Evolutionary conservation across 2,329 filamentous ascomycete species (phyloP).

Genomic region (Plectosphaerella cucumerina): DNA sequence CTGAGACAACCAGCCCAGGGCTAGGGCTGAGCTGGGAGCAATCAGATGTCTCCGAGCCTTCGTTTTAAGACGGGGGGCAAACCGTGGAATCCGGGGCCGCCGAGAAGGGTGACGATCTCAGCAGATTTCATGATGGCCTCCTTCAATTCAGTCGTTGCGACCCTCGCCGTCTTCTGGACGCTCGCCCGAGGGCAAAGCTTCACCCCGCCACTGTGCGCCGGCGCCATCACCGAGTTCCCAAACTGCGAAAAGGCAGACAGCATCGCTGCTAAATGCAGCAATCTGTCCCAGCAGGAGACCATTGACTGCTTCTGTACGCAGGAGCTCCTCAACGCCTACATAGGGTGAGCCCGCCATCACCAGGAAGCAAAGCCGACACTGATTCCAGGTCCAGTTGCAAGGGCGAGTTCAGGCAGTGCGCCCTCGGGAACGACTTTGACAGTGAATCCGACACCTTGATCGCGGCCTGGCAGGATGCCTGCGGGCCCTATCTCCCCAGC

Average conservation of each 20-base stretch:
- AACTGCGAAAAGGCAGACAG: neutral
- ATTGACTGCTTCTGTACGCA: constrained; percentile 4
- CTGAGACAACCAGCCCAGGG: too few species aligned
- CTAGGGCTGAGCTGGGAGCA: too few species aligned
- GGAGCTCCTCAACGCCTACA: constrained; percentile 2
- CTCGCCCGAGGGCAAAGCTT: too few species aligned
- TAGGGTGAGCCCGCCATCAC: neutral
- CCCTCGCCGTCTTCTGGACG: too few species aligned
- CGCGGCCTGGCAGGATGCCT: constrained; percentile 2
- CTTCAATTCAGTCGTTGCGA: too few species aligned
- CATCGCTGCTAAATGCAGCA: neutral
- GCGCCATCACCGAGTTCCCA: neutral
- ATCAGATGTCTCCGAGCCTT: too few species aligned
- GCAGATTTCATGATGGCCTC: too few species aligned
- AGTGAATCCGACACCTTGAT: neutral
- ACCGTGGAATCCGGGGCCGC: too few species aligned
- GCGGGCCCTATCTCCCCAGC: neutral
- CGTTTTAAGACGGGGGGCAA: too few species aligned
- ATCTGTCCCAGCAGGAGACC: neutral
- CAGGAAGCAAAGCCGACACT: too few species aligned
- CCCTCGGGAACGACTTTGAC: constrained; percentile 1
- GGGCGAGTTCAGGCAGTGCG: constrained; percentile 1
- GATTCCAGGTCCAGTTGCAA: neutral
- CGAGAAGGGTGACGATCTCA: too few species aligned
- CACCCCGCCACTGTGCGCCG: neutral